Evolutionary conservation across 306 rosid genomes (phyloP), one percentile per base, ranked within the genome.

Genomic region (Medicago ruthenica): DNA sequence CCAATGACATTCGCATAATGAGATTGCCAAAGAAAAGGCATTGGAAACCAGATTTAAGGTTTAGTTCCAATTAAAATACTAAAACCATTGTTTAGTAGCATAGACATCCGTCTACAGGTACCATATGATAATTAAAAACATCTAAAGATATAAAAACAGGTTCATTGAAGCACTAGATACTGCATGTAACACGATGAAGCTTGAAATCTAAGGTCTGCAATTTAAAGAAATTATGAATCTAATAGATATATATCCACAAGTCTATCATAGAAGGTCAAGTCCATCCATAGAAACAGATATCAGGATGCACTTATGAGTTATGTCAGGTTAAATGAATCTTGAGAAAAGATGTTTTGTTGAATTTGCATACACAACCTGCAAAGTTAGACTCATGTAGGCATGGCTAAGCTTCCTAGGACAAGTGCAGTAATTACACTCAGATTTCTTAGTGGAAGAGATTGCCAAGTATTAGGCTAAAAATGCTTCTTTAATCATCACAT

Each of bases 301-400:
- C 77, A 63, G 42, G 42, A 64, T 54, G 22, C 58, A 67, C 66
- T 47, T 67, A 21, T 21, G 1, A 21, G 22, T 21, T 21, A 27
- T 3, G 54, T 50, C 27, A 50, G 9, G 31, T 58, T 53, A 34
- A 60, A 60, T 31, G 21, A 53, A 45, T 53, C 54, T 14, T 61
- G 62, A 50, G 18, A 70, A 75, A 76, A 40, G 24, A 54, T 42
- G 44, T 51, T 71, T 76, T 58, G 55, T 54, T 70, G 73, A 80
- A 77, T 41, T 67, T 24, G 36, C 17, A 69, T 21, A 41, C 36
- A 40, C 22, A 66, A 36, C 63, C 71, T 42, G 18, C 60, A 47
- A 45, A 44, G 67, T 47, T 66, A 72, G 79, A 44, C 75, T 61
- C 34, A 3, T 16, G 39, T 34, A 36, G 37, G 63, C 64, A 73